Base-by-base conservation (phyloP, 169 alveolate genomes). In the Theileria sp. region DNA sequence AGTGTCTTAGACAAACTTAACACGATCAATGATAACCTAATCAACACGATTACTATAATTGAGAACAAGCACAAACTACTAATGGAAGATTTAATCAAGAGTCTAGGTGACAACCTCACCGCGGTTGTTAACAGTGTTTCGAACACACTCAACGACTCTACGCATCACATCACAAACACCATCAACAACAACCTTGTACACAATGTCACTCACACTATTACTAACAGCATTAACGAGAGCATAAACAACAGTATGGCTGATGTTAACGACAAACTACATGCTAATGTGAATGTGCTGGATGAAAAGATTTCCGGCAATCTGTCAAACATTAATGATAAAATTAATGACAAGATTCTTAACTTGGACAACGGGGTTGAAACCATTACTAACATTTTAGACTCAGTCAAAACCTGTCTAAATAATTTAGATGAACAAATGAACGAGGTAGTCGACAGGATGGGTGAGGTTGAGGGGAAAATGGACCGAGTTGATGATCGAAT, bases 51-150 rank as follows among this genome's bases (percentile, higher is more conserved):
- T 13, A 34, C 73, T 5, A 58, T 60, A 61, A 26, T 75, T 15
- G 51, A 75, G 5, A 21, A 75, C 28, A 30, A 60, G 66, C 51
- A 26, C n/a, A 75, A 21, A 23, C 21, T 26, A 10, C n/a, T 62
- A 28, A 77, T 67, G 32, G 78, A 65, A 19, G 79, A 67, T 60
- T 32, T 77, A 61, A 25, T 19, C 49, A 79, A 44, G 74, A 69
- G 73, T 69, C 32, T 79, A 68, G 64, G 44, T 17, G 86, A 79
- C 65, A 64, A 79, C 56, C 13, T 51, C 50, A 68, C 86, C 8
- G 80, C 69, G 10, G 86, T 68, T 19, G 34, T 66, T 54, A 68
- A 51, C 66, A 51, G 79, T 3, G 50, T 68, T 0, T 28, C 71
- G 28, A 71, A n/a, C n/a, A 10, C 71, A 10, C 36, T 38, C 21